Conservation (phyloP, 345 rosid species). For the Citrus mangshanensis region DNA sequence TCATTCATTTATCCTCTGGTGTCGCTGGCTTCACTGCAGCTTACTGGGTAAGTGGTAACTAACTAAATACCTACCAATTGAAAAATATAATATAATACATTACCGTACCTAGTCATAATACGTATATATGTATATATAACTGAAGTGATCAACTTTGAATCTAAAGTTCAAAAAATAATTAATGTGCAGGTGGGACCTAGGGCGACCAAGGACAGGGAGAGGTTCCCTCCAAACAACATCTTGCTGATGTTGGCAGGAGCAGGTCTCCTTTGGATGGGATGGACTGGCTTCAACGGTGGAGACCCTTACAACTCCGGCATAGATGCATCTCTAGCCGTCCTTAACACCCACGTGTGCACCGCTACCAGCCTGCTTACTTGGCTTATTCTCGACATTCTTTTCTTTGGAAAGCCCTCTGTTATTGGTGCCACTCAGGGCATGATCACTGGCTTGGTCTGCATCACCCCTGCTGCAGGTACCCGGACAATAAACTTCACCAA, state of each 20-base stretch:
- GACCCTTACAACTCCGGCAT: conserved; percentile 48
- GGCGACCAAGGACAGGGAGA: conserved; percentile 58
- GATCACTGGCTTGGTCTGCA: conserved; percentile 64
- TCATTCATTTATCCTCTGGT: conserved; percentile 62
- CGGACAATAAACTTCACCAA: too few species aligned
- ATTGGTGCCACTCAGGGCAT: conserved; percentile 69
- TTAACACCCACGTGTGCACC: conserved; percentile 74
- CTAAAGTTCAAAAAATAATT: neutral
- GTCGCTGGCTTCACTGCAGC: conserved; percentile 75
- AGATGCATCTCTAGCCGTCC: conserved; percentile 63
- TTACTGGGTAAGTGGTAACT: conserved; percentile 54
- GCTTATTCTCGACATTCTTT: conserved; percentile 64
- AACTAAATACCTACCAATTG: neutral
- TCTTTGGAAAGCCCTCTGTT: conserved; percentile 62
- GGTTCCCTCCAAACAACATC: conserved; percentile 67
- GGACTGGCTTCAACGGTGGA: conserved; percentile 77
- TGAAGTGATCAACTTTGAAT: neutral
- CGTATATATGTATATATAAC: too few species aligned
- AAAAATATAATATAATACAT: neutral
- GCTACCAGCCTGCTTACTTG: conserved; percentile 66
- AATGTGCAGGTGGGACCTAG: conserved; percentile 55
- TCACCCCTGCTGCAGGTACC: conserved; percentile 59
- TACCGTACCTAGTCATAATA: too few species aligned
- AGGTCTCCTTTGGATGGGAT: conserved; percentile 73
- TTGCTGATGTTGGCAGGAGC: conserved; percentile 65